Evolutionary conservation across 345 rosid genomes (phyloP).

Genomic region (Lepidium sativum): DNA sequence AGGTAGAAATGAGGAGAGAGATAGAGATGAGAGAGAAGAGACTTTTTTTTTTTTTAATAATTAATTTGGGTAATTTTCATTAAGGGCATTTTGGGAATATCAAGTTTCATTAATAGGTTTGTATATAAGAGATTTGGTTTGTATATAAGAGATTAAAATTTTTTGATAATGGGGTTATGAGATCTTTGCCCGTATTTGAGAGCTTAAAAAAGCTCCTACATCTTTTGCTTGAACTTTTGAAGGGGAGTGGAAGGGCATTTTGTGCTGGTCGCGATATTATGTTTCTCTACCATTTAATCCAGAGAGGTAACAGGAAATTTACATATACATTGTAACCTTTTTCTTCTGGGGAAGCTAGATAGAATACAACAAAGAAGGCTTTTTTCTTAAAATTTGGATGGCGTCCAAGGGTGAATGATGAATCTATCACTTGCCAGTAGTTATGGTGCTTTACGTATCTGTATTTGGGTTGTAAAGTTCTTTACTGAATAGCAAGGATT

Average conservation of each 20-base stretch:
- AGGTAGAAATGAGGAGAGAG: no score
- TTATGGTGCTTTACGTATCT: background rate
- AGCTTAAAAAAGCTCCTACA: background rate
- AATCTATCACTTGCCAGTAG: background rate
- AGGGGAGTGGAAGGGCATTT: constrained; percentile 97
- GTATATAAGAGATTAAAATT: no score
- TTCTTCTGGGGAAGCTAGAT: background rate
- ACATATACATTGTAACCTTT: background rate
- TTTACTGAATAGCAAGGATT: background rate
- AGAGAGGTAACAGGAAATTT: constrained; percentile 41
- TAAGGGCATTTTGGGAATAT: no score
- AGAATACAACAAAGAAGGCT: background rate
- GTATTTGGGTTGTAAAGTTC: background rate
- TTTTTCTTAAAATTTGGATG: background rate
- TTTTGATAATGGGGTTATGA: no score
- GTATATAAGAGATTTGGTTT: no score
- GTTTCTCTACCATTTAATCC: constrained; percentile 49
- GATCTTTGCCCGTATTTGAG: no score
- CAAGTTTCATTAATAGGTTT: no score
- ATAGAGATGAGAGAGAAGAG: no score
- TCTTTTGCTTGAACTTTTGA: constrained; percentile 22
- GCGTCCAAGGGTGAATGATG: background rate
- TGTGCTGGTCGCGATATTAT: constrained; percentile 94
- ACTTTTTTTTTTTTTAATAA: no score
- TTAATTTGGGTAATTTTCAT: no score